These are phyloP conservation scores for Exophiala oligosperma DNA, from an alignment of 2,329 filamentous ascomycete species.

Conservation along the genomic window DNA sequence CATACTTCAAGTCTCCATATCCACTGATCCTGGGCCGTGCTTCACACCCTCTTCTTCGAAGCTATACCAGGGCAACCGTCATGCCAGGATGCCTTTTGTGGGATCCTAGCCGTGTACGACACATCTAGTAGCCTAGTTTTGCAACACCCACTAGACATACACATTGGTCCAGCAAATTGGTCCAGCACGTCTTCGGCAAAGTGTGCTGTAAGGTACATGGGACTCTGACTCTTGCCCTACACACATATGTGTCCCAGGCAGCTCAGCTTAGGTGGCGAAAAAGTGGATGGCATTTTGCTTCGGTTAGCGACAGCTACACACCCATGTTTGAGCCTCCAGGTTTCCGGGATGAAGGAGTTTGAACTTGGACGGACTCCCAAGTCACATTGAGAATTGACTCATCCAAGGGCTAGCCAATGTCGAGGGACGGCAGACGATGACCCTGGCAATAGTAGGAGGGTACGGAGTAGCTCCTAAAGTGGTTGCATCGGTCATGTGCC, in stretches of 20 bases:
- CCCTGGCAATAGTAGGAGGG: background rate
- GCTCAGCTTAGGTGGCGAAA: constrained; percentile 11
- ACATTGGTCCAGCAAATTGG: background rate
- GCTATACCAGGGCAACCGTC: background rate
- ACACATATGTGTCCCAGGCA: background rate
- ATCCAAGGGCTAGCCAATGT: constrained; percentile 6
- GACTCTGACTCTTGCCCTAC: background rate
- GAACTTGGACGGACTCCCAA: constrained; percentile 8
- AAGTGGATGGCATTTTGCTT: constrained; percentile 14
- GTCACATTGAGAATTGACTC: constrained; percentile 12
- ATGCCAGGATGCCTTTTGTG: too few relatives aligned
- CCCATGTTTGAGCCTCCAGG: constrained; percentile 8
- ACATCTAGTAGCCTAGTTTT: background rate
- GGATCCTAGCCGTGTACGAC: background rate
- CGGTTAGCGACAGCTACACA: constrained; percentile 6
- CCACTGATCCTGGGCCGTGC: constrained; percentile 8
- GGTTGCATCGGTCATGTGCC: constrained; percentile 25
- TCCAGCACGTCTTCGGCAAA: background rate
- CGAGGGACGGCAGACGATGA: constrained; percentile 1
- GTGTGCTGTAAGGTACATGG: background rate
- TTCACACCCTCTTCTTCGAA: constrained; percentile 1
- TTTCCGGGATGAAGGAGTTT: constrained; percentile 8
- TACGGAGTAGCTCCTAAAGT: constrained; percentile 2
- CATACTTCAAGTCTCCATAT: constrained; percentile 15
- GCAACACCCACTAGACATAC: background rate